Evolutionary conservation across 169 alveolate species (phyloP), one percentile per base, ranked within the genome.

Genomic region (Plasmodium sp.): DNA sequence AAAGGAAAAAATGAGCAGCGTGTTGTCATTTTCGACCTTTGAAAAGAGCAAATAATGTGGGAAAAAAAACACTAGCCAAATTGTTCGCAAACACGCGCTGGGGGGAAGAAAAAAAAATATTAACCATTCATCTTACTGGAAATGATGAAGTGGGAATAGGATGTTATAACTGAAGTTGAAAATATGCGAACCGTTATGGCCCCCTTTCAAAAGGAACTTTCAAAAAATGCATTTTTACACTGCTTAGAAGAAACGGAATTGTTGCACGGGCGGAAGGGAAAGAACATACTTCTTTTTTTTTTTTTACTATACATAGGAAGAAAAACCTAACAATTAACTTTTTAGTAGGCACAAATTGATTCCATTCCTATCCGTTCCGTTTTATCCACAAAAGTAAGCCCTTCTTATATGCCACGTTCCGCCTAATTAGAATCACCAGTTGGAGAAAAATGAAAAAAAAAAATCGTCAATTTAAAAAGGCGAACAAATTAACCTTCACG

Each of bases 351-450:
- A 67, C n/a, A 67, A 67, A 67, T 67, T 67, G 7, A 67, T 67
- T 67, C 77, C 77, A 67, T 67, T 67, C 77, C 77, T 67, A 67
- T 67, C 77, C 77, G n/a, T 67, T 67, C 18, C 39, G 77, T 67
- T 22, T 67, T 67, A 67, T 67, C 9, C 14, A 31, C 39, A 10
- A 67, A 67, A 22, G 4, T 27, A 67, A n/a, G 18, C n/a, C 39
- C n/a, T 67, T 67, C 9, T 67, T 22, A 27, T 67, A 67, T 67
- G 77, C 39, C 6, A 18, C 77, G 5, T 7, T 67, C 18, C 39
- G 77, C 39, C 39, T 67, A 22, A 27, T 67, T 67, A 22, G 77
- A 31, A 67, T 22, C 43, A 67, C 27, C 77, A 67, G 18, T 51
- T 51, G 62, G 27, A 51, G 39, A 67, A 67, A 31, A 27, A 5